phyloP scores from a whole-genome alignment of 352 stramenopile genomes.

The Phytophthora agathidicida region DNA sequence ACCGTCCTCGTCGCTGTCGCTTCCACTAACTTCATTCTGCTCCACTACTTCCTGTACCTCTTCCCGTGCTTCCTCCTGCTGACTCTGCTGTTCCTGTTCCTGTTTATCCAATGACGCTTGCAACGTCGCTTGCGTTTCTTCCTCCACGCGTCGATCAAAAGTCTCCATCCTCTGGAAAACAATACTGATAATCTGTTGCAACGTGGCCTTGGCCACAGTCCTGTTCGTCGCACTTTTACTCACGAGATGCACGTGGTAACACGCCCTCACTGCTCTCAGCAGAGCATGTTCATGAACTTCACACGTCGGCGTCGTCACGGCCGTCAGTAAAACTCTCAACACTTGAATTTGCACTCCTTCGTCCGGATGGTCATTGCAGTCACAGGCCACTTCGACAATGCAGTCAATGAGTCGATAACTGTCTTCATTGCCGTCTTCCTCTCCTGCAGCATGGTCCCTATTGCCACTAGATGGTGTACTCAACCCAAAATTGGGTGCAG shows the following conservation, averaged over 20 bases:
- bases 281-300: slow-evolving; percentile 93
- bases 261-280: slow-evolving; percentile 94
- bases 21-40: slow-evolving; percentile 19
- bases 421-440: slow-evolving; percentile 30
- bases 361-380: slow-evolving; percentile 91
- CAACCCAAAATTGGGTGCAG: slow-evolving; percentile 15
- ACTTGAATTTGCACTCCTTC: slow-evolving; percentile 94
- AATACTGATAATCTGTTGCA: slow-evolving; percentile 97
- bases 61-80: slow-evolving; percentile 19
- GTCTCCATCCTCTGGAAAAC: slow-evolving; percentile 98
- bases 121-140: slow-evolving; percentile 68
- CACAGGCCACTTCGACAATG: slow-evolving; percentile 89
- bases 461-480: slow-evolving; percentile 6
- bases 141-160: slow-evolving; percentile 76
- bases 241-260: slow-evolving; percentile 97
- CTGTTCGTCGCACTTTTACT: slow-evolving; percentile 94
- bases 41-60: slow-evolving; percentile 20
- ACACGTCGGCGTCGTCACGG: slow-evolving; percentile 90
- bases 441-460: slow-evolving; percentile 3
- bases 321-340: slow-evolving; percentile 91
- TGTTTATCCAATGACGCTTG: slow-evolving; percentile 57
- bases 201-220: slow-evolving; percentile 96
- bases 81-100: slow-evolving; percentile 20
- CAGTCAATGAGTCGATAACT: slow-evolving; percentile 84
- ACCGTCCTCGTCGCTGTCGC: slow-evolving; percentile 29